phyloP scores from a whole-genome alignment of 306 rosid genomes.

The Dryas octopetala region DNA sequence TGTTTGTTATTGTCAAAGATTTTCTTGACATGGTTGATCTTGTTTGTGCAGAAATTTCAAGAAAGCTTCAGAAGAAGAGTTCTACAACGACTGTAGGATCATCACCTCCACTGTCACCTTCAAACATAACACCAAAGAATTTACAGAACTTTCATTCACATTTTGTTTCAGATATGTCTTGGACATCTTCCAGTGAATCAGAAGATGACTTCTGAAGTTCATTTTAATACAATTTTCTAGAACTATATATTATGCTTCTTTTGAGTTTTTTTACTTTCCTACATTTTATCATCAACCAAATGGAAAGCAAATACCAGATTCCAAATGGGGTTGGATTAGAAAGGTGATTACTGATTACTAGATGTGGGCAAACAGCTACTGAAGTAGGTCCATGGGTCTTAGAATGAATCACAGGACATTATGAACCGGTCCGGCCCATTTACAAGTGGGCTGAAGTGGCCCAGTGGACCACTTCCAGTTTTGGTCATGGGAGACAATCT shows the following conservation, averaged over 20 bases:
- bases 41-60: constrained; percentile 49
- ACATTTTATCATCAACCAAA: not conserved
- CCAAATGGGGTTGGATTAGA: not conserved
- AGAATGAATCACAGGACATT: no score
- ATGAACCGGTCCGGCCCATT: no score
- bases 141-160: constrained; percentile 46
- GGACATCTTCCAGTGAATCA: constrained; percentile 47
- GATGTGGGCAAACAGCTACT: no score
- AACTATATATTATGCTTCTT: not conserved
- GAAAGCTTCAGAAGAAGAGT: constrained; percentile 44
- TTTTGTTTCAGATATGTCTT: constrained; percentile 41
- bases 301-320: not conserved
- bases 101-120: constrained; percentile 58
- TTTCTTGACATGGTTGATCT: constrained; percentile 65
- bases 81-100: constrained; percentile 19
- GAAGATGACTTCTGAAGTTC: constrained; percentile 55
- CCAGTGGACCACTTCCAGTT: no score
- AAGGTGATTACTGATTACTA: no score
- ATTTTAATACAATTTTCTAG: not conserved
- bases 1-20: constrained; percentile 62
- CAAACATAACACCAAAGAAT: constrained; percentile 28
- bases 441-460: no score
- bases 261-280: not conserved
- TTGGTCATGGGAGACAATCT: no score
- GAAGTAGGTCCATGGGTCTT: no score